Conservation (phyloP, 2,329 filamentous ascomycete species). For the Penicillium hesseltinei region DNA sequence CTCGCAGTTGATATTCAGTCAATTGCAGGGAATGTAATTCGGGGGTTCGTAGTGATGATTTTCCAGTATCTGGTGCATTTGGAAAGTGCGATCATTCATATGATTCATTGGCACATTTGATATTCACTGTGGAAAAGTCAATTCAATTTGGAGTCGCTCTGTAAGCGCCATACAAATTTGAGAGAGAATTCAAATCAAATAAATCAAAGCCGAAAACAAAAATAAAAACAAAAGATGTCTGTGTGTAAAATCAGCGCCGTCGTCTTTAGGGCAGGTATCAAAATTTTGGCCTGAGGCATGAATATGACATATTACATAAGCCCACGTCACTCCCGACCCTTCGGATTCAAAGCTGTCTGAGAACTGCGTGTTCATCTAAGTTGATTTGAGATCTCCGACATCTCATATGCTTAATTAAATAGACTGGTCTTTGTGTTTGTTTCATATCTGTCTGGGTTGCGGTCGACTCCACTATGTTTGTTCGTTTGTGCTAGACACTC, state of each 20-base stretch:
- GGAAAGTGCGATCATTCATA: neutral
- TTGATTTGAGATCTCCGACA: neutral
- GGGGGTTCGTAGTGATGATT: too few relatives aligned
- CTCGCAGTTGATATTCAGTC: neutral
- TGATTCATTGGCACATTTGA: neutral
- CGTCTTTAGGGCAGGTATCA: neutral
- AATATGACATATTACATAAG: neutral
- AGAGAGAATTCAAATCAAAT: too few relatives aligned
- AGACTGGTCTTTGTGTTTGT: neutral
- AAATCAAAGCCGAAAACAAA: neutral
- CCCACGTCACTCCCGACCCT: neutral
- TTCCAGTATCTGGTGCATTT: neutral
- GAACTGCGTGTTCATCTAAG: neutral
- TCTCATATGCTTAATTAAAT: neutral
- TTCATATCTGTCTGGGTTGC: neutral
- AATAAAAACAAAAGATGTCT: neutral
- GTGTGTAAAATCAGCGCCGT: neutral
- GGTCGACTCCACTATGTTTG: neutral
- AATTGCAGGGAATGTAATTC: neutral
- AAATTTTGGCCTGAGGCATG: neutral
- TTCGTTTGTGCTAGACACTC: conserved; percentile 1
- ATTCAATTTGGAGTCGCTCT: too few relatives aligned
- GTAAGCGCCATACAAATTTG: too few relatives aligned
- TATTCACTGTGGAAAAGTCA: too few relatives aligned
- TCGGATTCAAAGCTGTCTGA: neutral